Conservation (phyloP, 441 rosid genomes). For the Kokia cookei region DNA sequence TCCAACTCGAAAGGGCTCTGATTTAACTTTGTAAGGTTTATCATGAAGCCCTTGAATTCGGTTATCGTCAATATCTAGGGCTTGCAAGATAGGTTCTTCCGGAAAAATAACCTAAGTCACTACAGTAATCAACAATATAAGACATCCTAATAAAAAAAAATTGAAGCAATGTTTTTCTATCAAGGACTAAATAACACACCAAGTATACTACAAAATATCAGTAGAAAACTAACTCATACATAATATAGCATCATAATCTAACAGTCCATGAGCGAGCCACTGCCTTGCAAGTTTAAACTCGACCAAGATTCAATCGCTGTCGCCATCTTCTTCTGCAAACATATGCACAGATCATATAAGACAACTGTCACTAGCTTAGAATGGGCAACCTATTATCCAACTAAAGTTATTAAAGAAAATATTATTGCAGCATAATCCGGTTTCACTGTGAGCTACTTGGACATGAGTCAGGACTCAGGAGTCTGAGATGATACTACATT, state of each 20-base stretch:
- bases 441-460: not conserved
- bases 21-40: not conserved
- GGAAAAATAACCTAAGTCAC: not conserved
- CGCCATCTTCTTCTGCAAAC: slow-evolving; percentile 38
- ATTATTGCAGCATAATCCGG: not conserved
- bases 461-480: not conserved
- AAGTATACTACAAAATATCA: not conserved
- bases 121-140: not conserved
- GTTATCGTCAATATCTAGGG: not conserved
- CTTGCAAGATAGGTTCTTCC: not conserved
- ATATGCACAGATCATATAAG: not conserved
- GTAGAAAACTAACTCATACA: not conserved
- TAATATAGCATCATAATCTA: slow-evolving; percentile 8
- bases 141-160: not conserved
- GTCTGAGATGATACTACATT: not conserved
- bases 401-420: not conserved
- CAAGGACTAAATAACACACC: slow-evolving; percentile 6
- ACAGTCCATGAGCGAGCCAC: slow-evolving; percentile 1
- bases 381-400: not conserved
- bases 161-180: not conserved
- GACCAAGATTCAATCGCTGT: slow-evolving; percentile 32
- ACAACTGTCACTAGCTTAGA: not conserved
- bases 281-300: slow-evolving; percentile 12
- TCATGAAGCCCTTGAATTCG: not conserved
- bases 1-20: not conserved